Evolutionary conservation across 31 red algal genomes (phyloP).

Genomic region (Endocladia muricata): DNA sequence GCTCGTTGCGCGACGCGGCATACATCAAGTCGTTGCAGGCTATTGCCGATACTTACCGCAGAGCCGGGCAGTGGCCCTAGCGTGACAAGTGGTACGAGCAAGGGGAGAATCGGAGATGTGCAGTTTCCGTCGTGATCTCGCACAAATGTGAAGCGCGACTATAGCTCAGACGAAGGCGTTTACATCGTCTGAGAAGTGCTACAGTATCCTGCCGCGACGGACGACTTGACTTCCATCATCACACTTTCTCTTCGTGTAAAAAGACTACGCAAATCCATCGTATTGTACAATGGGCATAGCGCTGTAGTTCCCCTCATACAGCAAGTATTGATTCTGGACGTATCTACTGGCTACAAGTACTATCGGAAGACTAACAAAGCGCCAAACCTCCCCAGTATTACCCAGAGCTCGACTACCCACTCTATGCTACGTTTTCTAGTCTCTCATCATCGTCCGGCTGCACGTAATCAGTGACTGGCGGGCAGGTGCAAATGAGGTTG

Average conservation of each 20-base stretch:
- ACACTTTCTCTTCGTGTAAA: too few species aligned
- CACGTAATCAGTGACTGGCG: slow-evolving; percentile 78
- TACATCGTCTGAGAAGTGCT: too few species aligned
- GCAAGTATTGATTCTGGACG: slow-evolving; percentile 89
- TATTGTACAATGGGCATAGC: too few species aligned
- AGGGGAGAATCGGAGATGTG: too few species aligned
- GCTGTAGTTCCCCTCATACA: too few species aligned
- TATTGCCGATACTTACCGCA: slow-evolving; percentile 66
- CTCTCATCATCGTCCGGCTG: slow-evolving; percentile 64
- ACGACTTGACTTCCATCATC: too few species aligned
- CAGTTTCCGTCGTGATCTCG: too few species aligned
- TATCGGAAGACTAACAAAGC: slow-evolving; percentile 58
- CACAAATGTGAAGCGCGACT: too few species aligned
- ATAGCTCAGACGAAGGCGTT: too few species aligned
- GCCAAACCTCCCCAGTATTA: slow-evolving; percentile 65
- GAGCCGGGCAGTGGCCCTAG: slow-evolving; percentile 77
- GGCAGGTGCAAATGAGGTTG: slow-evolving; percentile 98
- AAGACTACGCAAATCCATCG: too few species aligned
- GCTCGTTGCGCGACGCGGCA: slow-evolving; percentile 80
- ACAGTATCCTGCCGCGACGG: too few species aligned
- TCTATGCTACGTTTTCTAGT: slow-evolving; percentile 56
- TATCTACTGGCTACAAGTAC: slow-evolving; percentile 66
- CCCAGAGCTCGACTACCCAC: background rate
- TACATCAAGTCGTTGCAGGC: slow-evolving; percentile 82
- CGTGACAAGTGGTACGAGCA: too few species aligned